Conservation (phyloP, 257 asterid genomes). For the Capsicum chinense region DNA sequence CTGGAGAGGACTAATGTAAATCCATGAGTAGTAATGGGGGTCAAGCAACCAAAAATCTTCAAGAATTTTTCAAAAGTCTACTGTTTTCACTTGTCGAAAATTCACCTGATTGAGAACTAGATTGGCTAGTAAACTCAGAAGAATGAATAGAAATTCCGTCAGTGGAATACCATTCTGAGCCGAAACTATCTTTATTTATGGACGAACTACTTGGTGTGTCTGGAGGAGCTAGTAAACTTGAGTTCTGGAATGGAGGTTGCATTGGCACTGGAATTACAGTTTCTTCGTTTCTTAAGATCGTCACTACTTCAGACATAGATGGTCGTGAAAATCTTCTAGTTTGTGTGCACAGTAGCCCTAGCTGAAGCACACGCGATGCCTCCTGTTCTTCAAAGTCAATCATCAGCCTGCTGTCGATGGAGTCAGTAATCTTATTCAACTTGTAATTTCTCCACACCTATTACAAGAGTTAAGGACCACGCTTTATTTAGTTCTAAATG, state of each 20-base stretch:
- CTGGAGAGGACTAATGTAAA: constrained; percentile 1
- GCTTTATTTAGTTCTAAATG: neutral
- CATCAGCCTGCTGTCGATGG: constrained; percentile 22
- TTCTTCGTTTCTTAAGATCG: neutral
- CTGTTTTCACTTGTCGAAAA: constrained; percentile 20
- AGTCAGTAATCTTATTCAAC: constrained; percentile 22
- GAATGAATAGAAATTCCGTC: constrained; percentile 16
- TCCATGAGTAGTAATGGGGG: neutral
- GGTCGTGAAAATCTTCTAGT: constrained; percentile 29
- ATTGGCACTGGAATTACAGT: neutral
- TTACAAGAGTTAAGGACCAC: neutral
- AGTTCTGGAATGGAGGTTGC: constrained; percentile 27
- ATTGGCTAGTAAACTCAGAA: constrained; percentile 21
- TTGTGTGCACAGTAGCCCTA: constrained; percentile 19
- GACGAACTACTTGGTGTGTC: neutral
- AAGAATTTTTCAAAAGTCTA: constrained; percentile 8
- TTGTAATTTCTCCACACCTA: constrained; percentile 28
- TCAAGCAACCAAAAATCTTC: constrained; percentile 18
- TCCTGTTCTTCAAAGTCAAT: constrained; percentile 18
- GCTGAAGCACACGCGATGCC: constrained; percentile 27
- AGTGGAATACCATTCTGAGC: constrained; percentile 29
- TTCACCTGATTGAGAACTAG: constrained; percentile 28
- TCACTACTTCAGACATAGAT: constrained; percentile 28
- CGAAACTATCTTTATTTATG: neutral
- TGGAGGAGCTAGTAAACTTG: constrained; percentile 24